These are phyloP conservation scores for Amylostereum chailletii DNA, from an alignment of 1,284 basidiomycete genomes.

Conservation along the genomic window DNA sequence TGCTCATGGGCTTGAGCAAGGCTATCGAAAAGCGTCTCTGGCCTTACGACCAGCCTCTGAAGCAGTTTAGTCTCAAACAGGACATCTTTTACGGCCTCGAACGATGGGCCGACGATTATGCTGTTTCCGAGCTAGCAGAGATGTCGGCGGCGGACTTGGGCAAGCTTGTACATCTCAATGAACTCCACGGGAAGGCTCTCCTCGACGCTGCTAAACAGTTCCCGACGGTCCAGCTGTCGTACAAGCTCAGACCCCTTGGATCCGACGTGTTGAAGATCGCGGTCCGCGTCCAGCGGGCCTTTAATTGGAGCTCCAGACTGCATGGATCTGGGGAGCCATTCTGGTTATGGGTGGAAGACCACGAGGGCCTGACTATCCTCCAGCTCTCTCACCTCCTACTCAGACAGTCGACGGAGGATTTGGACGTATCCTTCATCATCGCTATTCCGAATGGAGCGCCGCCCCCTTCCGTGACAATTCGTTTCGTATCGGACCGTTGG, in stretches of 20 bases:
- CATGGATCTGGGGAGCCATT: slow-evolving; percentile 84
- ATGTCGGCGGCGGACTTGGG: slow-evolving; percentile 76
- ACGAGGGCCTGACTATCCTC: slow-evolving; percentile 73
- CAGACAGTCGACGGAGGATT: slow-evolving; percentile 47
- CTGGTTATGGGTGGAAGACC: slow-evolving; percentile 94
- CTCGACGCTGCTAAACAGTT: slow-evolving; percentile 81
- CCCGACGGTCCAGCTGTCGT: slow-evolving; percentile 65
- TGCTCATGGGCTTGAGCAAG: slow-evolving; percentile 90
- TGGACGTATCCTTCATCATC: slow-evolving; percentile 78
- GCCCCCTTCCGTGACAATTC: slow-evolving; percentile 59
- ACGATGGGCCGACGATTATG: slow-evolving; percentile 79
- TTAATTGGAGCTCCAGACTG: slow-evolving; percentile 78
- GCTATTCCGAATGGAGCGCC: slow-evolving; percentile 53
- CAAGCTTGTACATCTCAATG: slow-evolving; percentile 81
- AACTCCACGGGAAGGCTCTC: slow-evolving; percentile 75
- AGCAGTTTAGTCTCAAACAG: slow-evolving; percentile 70
- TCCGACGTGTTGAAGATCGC: slow-evolving; percentile 78
- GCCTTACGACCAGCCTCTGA: slow-evolving; percentile 93
- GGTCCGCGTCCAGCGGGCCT: slow-evolving; percentile 58
- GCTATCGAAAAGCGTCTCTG: slow-evolving; percentile 89
- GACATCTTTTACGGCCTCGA: slow-evolving; percentile 79
- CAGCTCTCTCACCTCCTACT: slow-evolving; percentile 73
- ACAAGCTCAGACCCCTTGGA: slow-evolving; percentile 74
- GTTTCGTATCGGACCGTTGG: slow-evolving; percentile 90
- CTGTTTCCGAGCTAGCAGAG: slow-evolving; percentile 70